Evolutionary conservation across 2,329 filamentous ascomycete species (phyloP), one percentile per base, ranked within the genome.

Genomic region (Septoria petroselini): DNA sequence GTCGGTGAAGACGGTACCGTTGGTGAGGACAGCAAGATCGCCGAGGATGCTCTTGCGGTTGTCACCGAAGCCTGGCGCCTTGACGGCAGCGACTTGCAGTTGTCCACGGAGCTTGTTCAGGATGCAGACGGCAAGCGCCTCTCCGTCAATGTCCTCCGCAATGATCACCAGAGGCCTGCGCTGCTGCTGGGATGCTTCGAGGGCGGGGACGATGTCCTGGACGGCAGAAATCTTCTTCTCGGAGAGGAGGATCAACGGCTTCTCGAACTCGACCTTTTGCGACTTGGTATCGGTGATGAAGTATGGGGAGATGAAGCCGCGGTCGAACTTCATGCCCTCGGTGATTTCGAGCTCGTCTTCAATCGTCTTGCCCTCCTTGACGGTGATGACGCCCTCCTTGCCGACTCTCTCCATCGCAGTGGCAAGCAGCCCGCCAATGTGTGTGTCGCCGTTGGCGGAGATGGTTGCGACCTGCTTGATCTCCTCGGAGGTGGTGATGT

Each of bases 171-270:
- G 86, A 59, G 93, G 93, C 60, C 93, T 88, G 73, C 93, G 91
- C 71, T 88, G 82, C 75, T 95, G 90, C 65, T 93, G 95, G 52
- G 93, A 97, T 62, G 89, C 89, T 80, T 98, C 93, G 50, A 98
- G 89, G 59, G 93, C 90, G 59, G 93, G 93, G 68, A 98, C 91
- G 69, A 98, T 97, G 74, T 98, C 93, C 78, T 97, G 91, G 53
- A 97, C 93, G 54, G 91, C 89, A 44, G 93, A 98, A 75, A 98
- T 98, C 85, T 98, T 98, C 88, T 96, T 97, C 84, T 98, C 93
- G 7, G 93, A 97, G 48, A 98, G 88, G 42, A 98, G 87, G 71
- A 98, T 93, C 70, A 98, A 76, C 60, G 93, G 93, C 83, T 98
- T 97, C 84, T 98, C 93, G 62, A 98, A 98, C 78, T 98, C 93